Evolutionary conservation across 192 early-diverging fungal species (phyloP).

Genomic region (Backusella macrospora): DNA sequence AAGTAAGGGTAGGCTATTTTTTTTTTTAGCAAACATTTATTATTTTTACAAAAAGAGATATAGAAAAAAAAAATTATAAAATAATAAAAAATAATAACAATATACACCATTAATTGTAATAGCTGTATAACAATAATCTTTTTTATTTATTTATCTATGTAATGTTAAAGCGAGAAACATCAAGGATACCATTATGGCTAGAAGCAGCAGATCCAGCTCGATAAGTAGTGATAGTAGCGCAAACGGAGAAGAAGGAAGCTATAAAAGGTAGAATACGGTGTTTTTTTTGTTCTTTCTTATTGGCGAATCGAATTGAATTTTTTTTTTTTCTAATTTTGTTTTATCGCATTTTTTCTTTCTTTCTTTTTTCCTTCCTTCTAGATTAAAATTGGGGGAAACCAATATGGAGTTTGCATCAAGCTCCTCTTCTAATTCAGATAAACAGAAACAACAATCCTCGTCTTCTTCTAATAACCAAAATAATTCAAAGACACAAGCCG

Average conservation of each 20-base stretch:
- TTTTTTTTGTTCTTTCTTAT: neutral
- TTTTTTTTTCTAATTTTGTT: neutral
- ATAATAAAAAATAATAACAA: too few relatives aligned
- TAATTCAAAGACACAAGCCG: constrained; percentile 49
- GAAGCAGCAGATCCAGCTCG: constrained; percentile 16
- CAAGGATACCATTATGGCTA: neutral
- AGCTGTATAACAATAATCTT: neutral
- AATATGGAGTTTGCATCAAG: neutral
- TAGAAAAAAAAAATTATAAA: too few relatives aligned
- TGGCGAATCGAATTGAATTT: neutral
- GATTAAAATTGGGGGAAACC: constrained; percentile 1
- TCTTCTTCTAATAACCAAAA: neutral
- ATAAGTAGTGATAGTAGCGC: constrained; percentile 12
- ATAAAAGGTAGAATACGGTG: constrained; percentile 16
- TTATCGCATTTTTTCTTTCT: neutral
- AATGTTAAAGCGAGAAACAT: neutral
- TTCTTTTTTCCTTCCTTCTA: neutral
- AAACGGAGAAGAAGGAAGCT: neutral
- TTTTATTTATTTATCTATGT: neutral
- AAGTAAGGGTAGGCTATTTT: too few relatives aligned
- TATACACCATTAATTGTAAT: too few relatives aligned
- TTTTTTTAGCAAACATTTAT: too few relatives aligned
- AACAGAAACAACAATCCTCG: neutral
- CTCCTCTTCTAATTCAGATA: neutral
- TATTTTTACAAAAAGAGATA: too few relatives aligned